phyloP scores from a whole-genome alignment of 495 filamentous ascomycete species.

The Talaromyces nanjingensis region DNA sequence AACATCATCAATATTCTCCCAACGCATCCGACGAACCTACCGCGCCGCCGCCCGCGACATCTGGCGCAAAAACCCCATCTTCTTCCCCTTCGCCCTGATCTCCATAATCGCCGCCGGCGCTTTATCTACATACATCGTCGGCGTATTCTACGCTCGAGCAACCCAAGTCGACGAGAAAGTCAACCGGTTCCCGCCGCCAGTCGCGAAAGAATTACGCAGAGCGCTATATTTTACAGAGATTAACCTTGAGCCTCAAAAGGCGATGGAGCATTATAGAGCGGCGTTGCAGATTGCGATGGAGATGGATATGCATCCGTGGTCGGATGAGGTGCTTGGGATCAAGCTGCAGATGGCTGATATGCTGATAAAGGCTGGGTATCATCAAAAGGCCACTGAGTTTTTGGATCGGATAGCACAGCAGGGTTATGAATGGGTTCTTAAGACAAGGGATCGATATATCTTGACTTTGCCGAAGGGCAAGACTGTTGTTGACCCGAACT shows the following conservation, averaged over 20 bases:
- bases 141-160: slow-evolving; percentile 51
- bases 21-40: slow-evolving; percentile 25
- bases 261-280: slow-evolving; percentile 72
- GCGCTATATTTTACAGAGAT: slow-evolving; percentile 83
- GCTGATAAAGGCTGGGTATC: slow-evolving; percentile 65
- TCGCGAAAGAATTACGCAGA: slow-evolving; percentile 73
- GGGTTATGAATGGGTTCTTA: slow-evolving; percentile 52
- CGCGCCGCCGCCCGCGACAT: slow-evolving; percentile 35
- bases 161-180: slow-evolving; percentile 58
- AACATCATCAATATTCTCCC: slow-evolving; percentile 17
- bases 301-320: slow-evolving; percentile 74
- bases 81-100: slow-evolving; percentile 43
- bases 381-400: slow-evolving; percentile 60
- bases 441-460: slow-evolving; percentile 52
- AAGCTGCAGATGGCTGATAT: slow-evolving; percentile 73
- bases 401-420: slow-evolving; percentile 55
- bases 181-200: slow-evolving; percentile 69
- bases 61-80: slow-evolving; percentile 41
- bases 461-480: not conserved
- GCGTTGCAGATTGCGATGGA: slow-evolving; percentile 66
- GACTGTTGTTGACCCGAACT: not conserved
- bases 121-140: slow-evolving; percentile 31
- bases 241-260: slow-evolving; percentile 58
- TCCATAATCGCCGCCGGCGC: slow-evolving; percentile 33
- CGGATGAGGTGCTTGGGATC: slow-evolving; percentile 82